Percentiles rank a stretch among this genome's conserved stretches.
phyloP scores from a whole-genome alignment of 2,329 filamentous ascomycete species.

The Monilinia fructicola region DNA sequence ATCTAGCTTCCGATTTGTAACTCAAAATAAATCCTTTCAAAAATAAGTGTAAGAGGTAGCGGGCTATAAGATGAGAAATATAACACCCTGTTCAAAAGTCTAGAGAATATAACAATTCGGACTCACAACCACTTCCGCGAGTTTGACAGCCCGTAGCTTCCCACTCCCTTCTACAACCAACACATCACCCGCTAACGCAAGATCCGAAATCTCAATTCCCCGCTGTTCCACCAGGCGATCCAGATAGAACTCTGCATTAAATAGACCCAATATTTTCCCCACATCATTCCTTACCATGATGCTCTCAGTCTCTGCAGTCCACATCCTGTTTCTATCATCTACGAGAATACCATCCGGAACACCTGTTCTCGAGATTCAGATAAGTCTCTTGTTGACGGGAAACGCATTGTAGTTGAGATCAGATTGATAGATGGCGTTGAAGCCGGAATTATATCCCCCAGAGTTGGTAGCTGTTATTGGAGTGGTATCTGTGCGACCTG shows the following conservation, averaged over 20 bases:
- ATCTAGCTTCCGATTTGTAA: too few relatives aligned
- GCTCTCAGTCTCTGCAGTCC: constrained; percentile 14
- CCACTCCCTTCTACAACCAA: constrained; percentile 9
- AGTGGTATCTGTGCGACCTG: not conserved
- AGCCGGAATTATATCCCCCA: not conserved
- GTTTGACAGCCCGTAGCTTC: not conserved
- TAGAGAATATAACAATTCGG: not conserved
- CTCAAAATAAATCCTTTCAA: too few relatives aligned
- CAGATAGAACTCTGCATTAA: constrained; percentile 1
- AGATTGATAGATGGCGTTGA: constrained; percentile 8
- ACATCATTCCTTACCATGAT: constrained; percentile 2
- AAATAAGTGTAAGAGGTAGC: not conserved
- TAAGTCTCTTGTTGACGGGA: constrained; percentile 2
- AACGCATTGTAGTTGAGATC: constrained; percentile 2
- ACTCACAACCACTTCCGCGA: constrained; percentile 17
- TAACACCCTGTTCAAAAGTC: too few relatives aligned
- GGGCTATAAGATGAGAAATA: too few relatives aligned
- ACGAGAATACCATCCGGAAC: constrained; percentile 18
- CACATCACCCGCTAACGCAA: constrained; percentile 16
- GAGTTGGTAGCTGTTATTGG: not conserved
- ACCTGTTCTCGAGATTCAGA: constrained; percentile 9
- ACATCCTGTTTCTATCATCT: constrained; percentile 17
- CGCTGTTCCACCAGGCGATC: not conserved
- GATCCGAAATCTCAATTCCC: constrained; percentile 1
- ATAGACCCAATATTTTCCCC: constrained; percentile 12